A percentile compares a stretch with the other conserved stretches of the same genome.
phyloP scores from a whole-genome alignment of 345 rosid species.

The Linum tenue region DNA sequence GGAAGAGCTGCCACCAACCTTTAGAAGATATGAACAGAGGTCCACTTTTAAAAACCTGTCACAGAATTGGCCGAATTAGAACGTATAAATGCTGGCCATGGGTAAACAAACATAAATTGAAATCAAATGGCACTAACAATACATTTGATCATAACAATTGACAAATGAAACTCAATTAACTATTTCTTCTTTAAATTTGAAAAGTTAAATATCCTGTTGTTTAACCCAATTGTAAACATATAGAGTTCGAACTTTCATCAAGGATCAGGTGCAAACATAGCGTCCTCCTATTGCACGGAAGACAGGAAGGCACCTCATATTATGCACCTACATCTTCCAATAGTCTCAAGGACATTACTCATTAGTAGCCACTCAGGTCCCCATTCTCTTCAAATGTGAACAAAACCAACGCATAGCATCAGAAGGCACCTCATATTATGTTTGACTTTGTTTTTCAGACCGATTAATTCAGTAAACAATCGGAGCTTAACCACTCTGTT shows the following conservation, averaged over 20 bases:
- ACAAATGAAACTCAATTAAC: not conserved
- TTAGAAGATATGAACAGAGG: conserved; percentile 96
- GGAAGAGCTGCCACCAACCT: conserved; percentile 40
- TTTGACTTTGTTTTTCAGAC: not conserved
- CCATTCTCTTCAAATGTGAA: not conserved
- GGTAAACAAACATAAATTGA: not conserved
- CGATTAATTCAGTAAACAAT: no score
- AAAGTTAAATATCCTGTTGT: no score
- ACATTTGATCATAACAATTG: not conserved
- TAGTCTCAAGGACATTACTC: not conserved
- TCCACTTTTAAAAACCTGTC: conserved; percentile 94
- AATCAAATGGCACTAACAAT: not conserved
- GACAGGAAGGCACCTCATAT: not conserved
- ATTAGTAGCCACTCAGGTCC: not conserved
- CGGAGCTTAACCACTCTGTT: not conserved
- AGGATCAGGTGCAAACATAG: not conserved
- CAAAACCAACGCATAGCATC: not conserved
- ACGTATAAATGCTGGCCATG: not conserved
- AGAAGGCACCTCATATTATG: not conserved
- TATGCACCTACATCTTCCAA: not conserved
- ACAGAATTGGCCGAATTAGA: not conserved
- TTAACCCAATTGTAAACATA: not conserved
- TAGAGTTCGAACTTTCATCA: not conserved
- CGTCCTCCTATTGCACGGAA: not conserved
- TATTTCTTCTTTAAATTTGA: no score